phyloP scores from a whole-genome alignment of 164 flowering plant genomes.

The Chimonanthus salicifolius region DNA sequence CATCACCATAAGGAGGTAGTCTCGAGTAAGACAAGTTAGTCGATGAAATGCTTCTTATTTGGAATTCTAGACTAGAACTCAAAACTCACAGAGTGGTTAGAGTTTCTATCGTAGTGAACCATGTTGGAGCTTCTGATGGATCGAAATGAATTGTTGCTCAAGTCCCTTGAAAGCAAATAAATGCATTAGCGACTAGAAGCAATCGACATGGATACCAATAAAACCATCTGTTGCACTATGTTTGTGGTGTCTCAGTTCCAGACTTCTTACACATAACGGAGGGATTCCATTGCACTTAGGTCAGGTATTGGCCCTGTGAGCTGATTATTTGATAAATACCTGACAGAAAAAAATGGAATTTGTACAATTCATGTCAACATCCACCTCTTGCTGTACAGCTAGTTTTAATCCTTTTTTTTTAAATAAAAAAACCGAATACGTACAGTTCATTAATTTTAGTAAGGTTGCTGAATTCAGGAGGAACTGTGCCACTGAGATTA shows the following conservation, averaged over 20 bases:
- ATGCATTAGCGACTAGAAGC: background rate
- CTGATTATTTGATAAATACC: constrained; percentile 68
- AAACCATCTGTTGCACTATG: background rate
- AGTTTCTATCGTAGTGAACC: constrained; percentile 73
- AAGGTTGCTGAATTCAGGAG: constrained; percentile 58
- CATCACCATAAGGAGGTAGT: constrained; percentile 4
- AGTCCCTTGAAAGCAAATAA: constrained; percentile 52
- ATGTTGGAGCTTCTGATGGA: constrained; percentile 58
- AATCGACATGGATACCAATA: background rate
- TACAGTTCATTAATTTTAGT: constrained; percentile 59
- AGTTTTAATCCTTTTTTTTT: background rate
- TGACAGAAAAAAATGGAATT: constrained; percentile 19
- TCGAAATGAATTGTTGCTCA: constrained; percentile 80
- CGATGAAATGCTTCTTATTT: background rate
- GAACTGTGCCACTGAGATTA: constrained; percentile 48
- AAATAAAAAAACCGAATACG: constrained; percentile 18
- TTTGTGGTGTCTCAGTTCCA: background rate
- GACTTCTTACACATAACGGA: constrained; percentile 72
- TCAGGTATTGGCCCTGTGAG: constrained; percentile 64
- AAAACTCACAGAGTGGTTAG: constrained; percentile 83
- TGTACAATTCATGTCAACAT: background rate
- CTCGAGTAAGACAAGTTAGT: constrained; percentile 4
- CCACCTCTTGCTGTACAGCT: background rate
- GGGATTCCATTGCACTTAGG: constrained; percentile 53
- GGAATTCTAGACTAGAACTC: background rate